A percentile compares a stretch with the other conserved stretches of the same genome.
Evolutionary conservation across 2,329 filamentous ascomycete species (phyloP).

Genomic region (Samsoniella hepiali): DNA sequence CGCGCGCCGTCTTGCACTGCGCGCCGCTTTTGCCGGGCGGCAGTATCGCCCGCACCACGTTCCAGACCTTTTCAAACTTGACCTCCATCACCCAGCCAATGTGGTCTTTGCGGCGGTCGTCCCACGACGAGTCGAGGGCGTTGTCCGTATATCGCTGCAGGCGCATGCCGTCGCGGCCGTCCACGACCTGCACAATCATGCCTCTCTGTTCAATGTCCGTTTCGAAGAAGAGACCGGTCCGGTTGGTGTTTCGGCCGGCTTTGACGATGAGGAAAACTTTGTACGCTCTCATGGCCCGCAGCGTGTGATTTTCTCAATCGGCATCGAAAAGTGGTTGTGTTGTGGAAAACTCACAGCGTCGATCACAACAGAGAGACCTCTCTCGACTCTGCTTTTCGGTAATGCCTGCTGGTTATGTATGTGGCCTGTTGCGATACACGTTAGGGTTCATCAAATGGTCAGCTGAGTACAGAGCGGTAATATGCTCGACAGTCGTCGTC

Average conservation of each 20-base stretch:
- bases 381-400: neutral
- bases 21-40: neutral
- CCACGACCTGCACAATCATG: conserved; percentile 2
- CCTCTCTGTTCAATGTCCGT: neutral
- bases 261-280: conserved; percentile 1
- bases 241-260: neutral
- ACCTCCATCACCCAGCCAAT: conserved; percentile 6
- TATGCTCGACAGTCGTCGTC: neutral
- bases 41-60: neutral
- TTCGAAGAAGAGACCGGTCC: conserved; percentile 17
- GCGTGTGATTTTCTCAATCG: neutral
- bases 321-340: neutral
- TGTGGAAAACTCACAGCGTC: neutral
- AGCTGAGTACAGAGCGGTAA: neutral
- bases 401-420: neutral
- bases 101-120: conserved; percentile 9
- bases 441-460: neutral
- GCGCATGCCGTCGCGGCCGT: neutral
- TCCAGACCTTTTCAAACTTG: neutral
- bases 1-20: neutral
- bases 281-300: conserved; percentile 3
- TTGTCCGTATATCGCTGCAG: neutral
- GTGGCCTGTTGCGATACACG: neutral
- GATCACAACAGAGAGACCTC: no score
- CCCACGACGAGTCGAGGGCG: neutral